A percentile compares a stretch with the other conserved stretches of the same genome.
Evolutionary conservation across 257 asterid species (phyloP).

Genomic region (Ocimum tenuiflorum): DNA sequence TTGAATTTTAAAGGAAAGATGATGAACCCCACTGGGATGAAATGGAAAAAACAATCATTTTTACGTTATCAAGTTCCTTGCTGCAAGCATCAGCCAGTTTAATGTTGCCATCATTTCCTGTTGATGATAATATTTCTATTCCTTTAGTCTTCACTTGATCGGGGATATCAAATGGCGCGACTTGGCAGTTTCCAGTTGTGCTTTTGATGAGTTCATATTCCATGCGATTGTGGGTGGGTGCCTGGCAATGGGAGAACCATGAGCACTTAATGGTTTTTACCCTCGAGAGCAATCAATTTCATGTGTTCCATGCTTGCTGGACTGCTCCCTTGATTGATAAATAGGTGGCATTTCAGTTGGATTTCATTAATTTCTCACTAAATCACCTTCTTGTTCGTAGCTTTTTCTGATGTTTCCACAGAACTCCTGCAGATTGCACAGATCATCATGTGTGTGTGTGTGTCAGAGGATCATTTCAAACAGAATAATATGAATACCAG

Average conservation of each 20-base stretch:
- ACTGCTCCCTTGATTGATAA: slow-evolving; percentile 7
- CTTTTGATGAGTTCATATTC: slow-evolving; percentile 26
- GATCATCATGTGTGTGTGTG: slow-evolving; percentile 12
- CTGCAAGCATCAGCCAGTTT: slow-evolving; percentile 60
- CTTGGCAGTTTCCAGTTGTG: slow-evolving; percentile 18
- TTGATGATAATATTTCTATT: slow-evolving; percentile 34
- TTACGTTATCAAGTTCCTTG: slow-evolving; percentile 75
- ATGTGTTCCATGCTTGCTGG: slow-evolving; percentile 1
- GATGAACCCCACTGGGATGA: neutral
- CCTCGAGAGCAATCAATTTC: neutral
- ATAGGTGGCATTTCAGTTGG: neutral
- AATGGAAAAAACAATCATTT: slow-evolving; percentile 14
- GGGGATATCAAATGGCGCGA: slow-evolving; percentile 22
- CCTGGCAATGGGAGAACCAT: slow-evolving; percentile 32
- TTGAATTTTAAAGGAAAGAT: neutral
- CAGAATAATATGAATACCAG: slow-evolving; percentile 43
- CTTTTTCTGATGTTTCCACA: slow-evolving; percentile 35
- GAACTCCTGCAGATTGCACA: slow-evolving; percentile 43
- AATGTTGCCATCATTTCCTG: slow-evolving; percentile 44
- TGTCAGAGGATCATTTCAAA: neutral
- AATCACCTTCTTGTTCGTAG: slow-evolving; percentile 44
- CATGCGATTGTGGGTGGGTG: slow-evolving; percentile 22
- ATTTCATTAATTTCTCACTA: neutral
- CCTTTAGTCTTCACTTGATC: slow-evolving; percentile 30
- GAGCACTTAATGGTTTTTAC: neutral